Evolutionary conservation across 2,329 filamentous ascomycete genomes (phyloP).

Genomic region (Fusarium haematococcum): DNA sequence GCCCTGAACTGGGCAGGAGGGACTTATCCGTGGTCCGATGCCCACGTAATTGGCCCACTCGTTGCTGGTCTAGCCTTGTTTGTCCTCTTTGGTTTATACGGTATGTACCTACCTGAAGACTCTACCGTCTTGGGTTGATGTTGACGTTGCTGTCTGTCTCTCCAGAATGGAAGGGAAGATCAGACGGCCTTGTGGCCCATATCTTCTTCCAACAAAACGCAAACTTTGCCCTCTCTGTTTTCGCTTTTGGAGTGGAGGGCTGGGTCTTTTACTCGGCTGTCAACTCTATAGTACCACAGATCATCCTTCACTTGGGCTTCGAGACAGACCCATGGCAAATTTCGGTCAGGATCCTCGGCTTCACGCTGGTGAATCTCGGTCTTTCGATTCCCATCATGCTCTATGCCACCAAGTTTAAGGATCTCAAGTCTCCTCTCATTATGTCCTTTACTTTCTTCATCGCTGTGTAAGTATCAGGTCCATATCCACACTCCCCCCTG

Average conservation of each 20-base stretch:
- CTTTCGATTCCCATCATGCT: conserved; percentile 14
- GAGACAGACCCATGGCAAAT: conserved; percentile 9
- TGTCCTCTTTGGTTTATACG: conserved; percentile 8
- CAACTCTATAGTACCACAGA: conserved; percentile 10
- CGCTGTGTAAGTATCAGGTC: neutral
- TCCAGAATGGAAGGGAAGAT: conserved; percentile 9
- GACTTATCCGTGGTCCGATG: conserved; percentile 7
- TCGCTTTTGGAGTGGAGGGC: conserved; percentile 10
- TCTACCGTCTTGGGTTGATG: neutral
- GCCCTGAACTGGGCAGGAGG: conserved; percentile 10
- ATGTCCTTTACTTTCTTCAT: conserved; percentile 11
- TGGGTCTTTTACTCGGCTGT: conserved; percentile 13
- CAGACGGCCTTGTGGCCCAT: conserved; percentile 9
- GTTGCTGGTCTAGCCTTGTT: conserved; percentile 1
- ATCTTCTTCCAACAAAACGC: conserved; percentile 14
- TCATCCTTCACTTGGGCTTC: conserved; percentile 11
- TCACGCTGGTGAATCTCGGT: conserved; percentile 8
- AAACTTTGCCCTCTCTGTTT: conserved; percentile 11
- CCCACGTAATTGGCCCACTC: conserved; percentile 4
- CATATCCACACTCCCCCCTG: neutral
- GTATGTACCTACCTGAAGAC: neutral
- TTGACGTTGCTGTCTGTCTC: neutral
- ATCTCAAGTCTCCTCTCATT: conserved; percentile 13
- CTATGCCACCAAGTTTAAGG: conserved; percentile 7
- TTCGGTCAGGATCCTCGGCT: conserved; percentile 10